Conservation (phyloP, 2,329 filamentous ascomycete species). For the Colletotrichum plurivorum region DNA sequence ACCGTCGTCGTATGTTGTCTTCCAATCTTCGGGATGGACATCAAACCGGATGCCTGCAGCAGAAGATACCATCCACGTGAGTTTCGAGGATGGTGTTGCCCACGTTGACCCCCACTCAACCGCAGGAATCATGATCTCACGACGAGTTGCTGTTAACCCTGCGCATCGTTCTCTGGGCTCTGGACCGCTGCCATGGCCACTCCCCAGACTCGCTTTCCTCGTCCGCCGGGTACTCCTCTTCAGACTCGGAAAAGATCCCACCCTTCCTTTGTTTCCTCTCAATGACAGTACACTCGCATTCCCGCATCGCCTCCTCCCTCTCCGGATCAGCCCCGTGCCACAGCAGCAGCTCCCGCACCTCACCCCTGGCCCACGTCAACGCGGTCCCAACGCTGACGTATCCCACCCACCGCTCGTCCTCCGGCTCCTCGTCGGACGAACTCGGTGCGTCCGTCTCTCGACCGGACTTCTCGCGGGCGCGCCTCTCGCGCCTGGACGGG, state of each 20-base stretch:
- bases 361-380: slow-evolving; percentile 8
- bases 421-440: slow-evolving; percentile 5
- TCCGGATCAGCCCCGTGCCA: slow-evolving; percentile 4
- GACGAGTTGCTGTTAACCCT: too few species aligned
- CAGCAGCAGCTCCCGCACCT: slow-evolving; percentile 7
- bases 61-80: too few species aligned
- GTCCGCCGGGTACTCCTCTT: background rate
- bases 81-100: too few species aligned
- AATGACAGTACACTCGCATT: slow-evolving; percentile 5
- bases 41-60: too few species aligned
- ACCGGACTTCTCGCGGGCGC: background rate
- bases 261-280: background rate
- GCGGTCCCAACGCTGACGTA: slow-evolving; percentile 7
- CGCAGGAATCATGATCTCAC: too few species aligned
- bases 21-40: too few species aligned
- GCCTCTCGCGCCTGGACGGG: background rate
- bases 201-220: slow-evolving; percentile 5
- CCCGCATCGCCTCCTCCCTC: background rate
- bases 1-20: too few species aligned
- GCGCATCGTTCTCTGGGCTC: too few species aligned
- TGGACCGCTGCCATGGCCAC: background rate
- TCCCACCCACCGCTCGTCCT: slow-evolving; percentile 8
- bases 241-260: background rate
- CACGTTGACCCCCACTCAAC: too few species aligned
- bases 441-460: background rate